Evolutionary conservation across 805 yeast species (phyloP), one percentile per base, ranked within the genome.

Genomic region (Maudiozyma saulgeensis): DNA sequence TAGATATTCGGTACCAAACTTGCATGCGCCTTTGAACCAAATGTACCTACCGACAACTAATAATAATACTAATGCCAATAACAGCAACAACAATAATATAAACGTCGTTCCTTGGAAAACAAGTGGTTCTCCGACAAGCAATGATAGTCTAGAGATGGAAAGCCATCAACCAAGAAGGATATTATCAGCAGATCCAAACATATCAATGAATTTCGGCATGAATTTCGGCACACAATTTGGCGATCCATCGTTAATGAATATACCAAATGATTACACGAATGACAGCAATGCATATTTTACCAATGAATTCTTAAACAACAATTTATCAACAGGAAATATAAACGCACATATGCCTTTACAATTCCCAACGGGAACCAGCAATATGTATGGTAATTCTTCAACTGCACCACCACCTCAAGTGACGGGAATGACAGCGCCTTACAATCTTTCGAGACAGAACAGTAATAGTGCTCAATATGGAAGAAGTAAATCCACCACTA

Each of bases 1-100:
- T 42, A 47, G 66, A 32, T 52, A 59, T 12, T 61, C 67, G 1
- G 54, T 60, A 51, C 62, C 67, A 19, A 51, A 55, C 28, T 49
- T 59, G 31, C 64, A 60, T 37, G 56, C 57, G 6, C 43, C 59
- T 21, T 45, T 51, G 18, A 58, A 49, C 48, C 47, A 46, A 21
- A 63, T 59, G 44, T 49, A 58, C 13, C 57, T 57, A 44, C 53
- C 59, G n/a, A 55, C 58, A 45, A 53, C 52, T 19, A 48, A 51
- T 18, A 16, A 21, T 16, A 5, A 6, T 6, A 39, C 6, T 12
- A 21, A 16, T 28, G 9, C 35, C 8, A 28, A 16, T 13, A 37
- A 38, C 16, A 38, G 39, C 6, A 26, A 16, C 18, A 26, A 19
- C 9, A 13, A 16, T 40, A 49, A 47, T 37, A 28, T 53, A 34